Evolutionary conservation across 2,329 filamentous ascomycete species (phyloP).

Genomic region (Diaporthe capsici): DNA sequence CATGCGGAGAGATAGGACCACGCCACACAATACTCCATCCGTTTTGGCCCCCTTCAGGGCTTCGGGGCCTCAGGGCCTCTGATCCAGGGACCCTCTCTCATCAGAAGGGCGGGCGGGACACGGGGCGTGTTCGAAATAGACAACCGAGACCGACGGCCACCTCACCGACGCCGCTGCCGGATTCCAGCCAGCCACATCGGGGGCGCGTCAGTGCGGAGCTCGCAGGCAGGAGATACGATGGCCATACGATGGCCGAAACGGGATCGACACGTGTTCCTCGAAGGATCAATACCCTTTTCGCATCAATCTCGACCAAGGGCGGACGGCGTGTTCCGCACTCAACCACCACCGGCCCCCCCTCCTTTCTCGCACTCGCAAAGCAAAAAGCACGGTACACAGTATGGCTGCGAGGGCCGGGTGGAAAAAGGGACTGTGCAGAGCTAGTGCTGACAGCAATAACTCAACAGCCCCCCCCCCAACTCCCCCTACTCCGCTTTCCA

Average conservation of each 20-base stretch:
- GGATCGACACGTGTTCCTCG: conserved; percentile 32
- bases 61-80: too few species aligned
- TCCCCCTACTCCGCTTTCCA: conserved; percentile 2
- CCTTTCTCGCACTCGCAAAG: conserved; percentile 4
- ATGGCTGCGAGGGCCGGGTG: neutral
- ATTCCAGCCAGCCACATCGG: conserved; percentile 13
- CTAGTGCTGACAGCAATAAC: conserved; percentile 10
- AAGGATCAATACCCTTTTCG: conserved; percentile 32
- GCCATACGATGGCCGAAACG: conserved; percentile 32
- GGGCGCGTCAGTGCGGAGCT: conserved; percentile 19
- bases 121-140: conserved; percentile 16
- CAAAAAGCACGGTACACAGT: conserved; percentile 8
- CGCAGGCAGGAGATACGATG: neutral
- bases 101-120: neutral
- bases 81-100: neutral
- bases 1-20: conserved; percentile 4
- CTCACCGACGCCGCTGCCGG: conserved; percentile 32
- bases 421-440: conserved; percentile 18
- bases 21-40: neutral
- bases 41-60: neutral
- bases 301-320: conserved; percentile 15
- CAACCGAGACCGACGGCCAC: conserved; percentile 21
- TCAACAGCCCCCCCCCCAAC: neutral
- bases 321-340: conserved; percentile 23
- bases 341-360: neutral